Evolutionary conservation across 2,329 filamentous ascomycete genomes (phyloP).

Genomic region (Botryosphaeria dothidea): DNA sequence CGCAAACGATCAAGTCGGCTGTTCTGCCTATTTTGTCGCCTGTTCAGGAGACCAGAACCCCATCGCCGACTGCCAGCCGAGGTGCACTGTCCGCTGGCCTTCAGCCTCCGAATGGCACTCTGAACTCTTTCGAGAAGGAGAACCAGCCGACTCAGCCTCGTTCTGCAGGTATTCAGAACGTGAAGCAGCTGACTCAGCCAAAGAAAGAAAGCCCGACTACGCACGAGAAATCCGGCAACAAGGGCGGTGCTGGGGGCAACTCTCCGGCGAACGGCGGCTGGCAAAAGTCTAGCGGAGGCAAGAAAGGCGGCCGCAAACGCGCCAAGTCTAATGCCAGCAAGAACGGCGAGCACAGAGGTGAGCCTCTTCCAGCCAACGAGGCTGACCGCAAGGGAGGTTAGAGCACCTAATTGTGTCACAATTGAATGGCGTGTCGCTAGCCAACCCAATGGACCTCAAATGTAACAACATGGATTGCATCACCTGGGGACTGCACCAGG

Average conservation of each 20-base stretch:
- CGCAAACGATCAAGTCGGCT: slow-evolving; percentile 39
- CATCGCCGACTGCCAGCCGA: slow-evolving; percentile 64
- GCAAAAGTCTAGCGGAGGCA: slow-evolving; percentile 20
- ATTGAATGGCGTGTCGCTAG: background rate
- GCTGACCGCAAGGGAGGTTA: slow-evolving; percentile 50
- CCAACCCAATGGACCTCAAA: background rate
- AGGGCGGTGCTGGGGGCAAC: background rate
- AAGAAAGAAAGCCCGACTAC: slow-evolving; percentile 25
- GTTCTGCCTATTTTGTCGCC: slow-evolving; percentile 65
- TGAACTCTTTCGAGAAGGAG: background rate
- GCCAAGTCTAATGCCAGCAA: slow-evolving; percentile 33
- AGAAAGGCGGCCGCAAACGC: slow-evolving; percentile 34
- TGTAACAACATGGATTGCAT: background rate
- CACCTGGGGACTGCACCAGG: background rate
- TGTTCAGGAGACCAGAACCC: slow-evolving; percentile 71
- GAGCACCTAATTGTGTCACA: background rate
- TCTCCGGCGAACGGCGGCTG: slow-evolving; percentile 6
- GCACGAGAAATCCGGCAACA: slow-evolving; percentile 26
- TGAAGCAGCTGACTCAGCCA: background rate
- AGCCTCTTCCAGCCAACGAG: slow-evolving; percentile 45
- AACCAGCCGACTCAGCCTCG: background rate
- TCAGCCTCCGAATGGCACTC: slow-evolving; percentile 25
- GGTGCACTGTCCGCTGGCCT: slow-evolving; percentile 42
- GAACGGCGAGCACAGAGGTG: slow-evolving; percentile 32
- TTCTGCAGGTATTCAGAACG: background rate